Base-by-base conservation (phyloP, 2,329 filamentous ascomycete species). In the Trematosphaeria pertusa region DNA sequence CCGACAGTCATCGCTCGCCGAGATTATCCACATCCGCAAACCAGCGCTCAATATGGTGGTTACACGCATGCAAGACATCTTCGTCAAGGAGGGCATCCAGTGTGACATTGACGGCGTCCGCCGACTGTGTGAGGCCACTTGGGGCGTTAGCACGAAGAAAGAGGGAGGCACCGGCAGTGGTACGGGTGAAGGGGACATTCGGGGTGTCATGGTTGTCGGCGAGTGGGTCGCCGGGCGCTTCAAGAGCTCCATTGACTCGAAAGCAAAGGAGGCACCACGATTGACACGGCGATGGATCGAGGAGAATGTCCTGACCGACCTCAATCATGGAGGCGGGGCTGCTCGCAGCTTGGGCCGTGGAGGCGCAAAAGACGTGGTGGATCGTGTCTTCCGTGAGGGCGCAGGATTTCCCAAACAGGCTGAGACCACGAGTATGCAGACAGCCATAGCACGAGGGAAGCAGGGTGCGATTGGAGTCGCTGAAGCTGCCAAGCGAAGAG, bases 1-100 rank as follows among this genome's bases (percentile, higher is more conserved):
- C 6, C 85, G 94, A n/a, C 88, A 93, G 52, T 77, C 76, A 54
- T 92, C 91, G 0, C 85, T 94, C 38, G 94, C 93, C 0, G 94
- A 99, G 69, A 86, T 97, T 30, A 87, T 99, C 17, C 91, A 96
- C 64, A 87, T 96, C 24, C 89, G 93, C 37, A 94, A 94, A 61
- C 91, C 94, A 2, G 86, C 89, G 0, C 75, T 97, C 8, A 92
- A 96, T 52, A 88, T 91, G 38, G 90, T 97, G 2, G 87, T 96
- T 3, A 79, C 81, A 6, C 85, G 94, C 11, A 80, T 97, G 63
- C 92, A 92, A 67, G 76, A 78, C 1, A 87, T 99, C 0, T 97
- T 99, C 57, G 85, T 89, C 48, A 92, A 88, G 58, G 94, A 99
- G 73, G 89, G 89, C 1, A 89, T 99, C 12, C 82, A 86, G 0